A percentile compares a stretch with the other conserved stretches of the same genome.
These are phyloP conservation scores for Scheffersomyces coipomensis DNA, from an alignment of 805 yeast genomes.

Conservation along the genomic window DNA sequence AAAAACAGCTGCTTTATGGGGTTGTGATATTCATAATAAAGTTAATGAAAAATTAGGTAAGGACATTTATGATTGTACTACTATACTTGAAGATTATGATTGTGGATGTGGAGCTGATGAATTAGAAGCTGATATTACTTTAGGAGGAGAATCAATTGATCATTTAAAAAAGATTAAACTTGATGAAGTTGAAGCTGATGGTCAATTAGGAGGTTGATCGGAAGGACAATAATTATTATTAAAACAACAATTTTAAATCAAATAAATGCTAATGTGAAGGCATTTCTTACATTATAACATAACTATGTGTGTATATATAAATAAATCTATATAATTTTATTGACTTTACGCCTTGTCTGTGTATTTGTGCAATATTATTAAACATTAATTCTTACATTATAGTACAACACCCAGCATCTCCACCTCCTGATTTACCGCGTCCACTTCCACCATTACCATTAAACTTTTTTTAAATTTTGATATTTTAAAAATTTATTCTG, in stretches of 20 bases:
- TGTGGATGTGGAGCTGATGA: slow-evolving; percentile 92
- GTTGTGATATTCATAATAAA: slow-evolving; percentile 86
- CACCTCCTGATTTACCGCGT: neutral
- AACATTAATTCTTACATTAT: slow-evolving; percentile 25
- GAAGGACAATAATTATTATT: too few species aligned
- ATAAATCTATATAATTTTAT: neutral
- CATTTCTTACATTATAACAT: too few species aligned
- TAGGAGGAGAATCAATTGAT: slow-evolving; percentile 29
- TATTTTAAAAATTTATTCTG: slow-evolving; percentile 31
- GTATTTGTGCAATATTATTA: too few species aligned
- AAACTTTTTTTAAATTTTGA: slow-evolving; percentile 11
- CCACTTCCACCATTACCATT: neutral
- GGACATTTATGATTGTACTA: slow-evolving; percentile 77
- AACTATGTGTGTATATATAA: neutral
- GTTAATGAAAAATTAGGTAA: slow-evolving; percentile 75
- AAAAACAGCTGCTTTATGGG: slow-evolving; percentile 90
- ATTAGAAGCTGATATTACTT: slow-evolving; percentile 44
- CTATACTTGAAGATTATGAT: slow-evolving; percentile 84
- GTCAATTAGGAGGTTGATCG: slow-evolving; percentile 46
- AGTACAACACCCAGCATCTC: slow-evolving; percentile 26
- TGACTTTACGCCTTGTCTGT: too few species aligned
- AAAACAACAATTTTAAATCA: too few species aligned
- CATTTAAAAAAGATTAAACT: slow-evolving; percentile 47
- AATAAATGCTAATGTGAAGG: too few species aligned
- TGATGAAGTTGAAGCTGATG: slow-evolving; percentile 43